Evolutionary conservation across 23 red algal species (phyloP).

Genomic region (Gracilaria gracilis): DNA sequence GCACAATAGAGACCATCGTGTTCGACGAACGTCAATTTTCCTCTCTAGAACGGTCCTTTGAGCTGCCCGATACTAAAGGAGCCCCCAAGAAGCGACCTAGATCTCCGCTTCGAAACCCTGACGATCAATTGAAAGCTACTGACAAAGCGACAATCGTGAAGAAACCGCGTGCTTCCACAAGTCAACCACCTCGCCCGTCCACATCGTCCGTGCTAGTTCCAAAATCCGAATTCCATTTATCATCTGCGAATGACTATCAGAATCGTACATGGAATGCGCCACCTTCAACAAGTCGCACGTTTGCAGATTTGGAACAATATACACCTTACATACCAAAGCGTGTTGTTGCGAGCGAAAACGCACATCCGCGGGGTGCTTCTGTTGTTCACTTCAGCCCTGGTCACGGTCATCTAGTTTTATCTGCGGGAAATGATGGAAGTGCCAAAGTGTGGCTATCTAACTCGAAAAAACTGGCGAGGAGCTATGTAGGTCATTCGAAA

Average conservation of each 20-base stretch:
- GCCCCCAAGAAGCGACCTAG: slow-evolving; percentile 5
- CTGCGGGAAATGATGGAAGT: slow-evolving; percentile 66
- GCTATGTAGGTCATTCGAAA: slow-evolving; percentile 79
- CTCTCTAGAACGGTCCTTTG: slow-evolving; percentile 21
- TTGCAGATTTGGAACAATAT: slow-evolving; percentile 61
- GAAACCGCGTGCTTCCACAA: not conserved
- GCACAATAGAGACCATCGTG: slow-evolving; percentile 12
- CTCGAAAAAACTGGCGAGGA: slow-evolving; percentile 25
- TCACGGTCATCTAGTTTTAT: slow-evolving; percentile 81
- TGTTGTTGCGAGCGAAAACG: not conserved
- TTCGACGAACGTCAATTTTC: slow-evolving; percentile 27
- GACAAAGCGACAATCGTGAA: not conserved
- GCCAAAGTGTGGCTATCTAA: slow-evolving; percentile 76
- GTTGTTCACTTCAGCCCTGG: slow-evolving; percentile 76
- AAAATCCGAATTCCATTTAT: slow-evolving; percentile 39
- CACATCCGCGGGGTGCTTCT: slow-evolving; percentile 62
- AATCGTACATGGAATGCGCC: slow-evolving; percentile 52
- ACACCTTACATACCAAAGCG: slow-evolving; percentile 72
- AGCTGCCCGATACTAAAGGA: not conserved
- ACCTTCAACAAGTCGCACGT: slow-evolving; percentile 26
- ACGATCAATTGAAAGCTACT: not conserved
- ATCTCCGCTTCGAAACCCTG: not conserved
- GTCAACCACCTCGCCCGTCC: not conserved
- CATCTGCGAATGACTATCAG: slow-evolving; percentile 25
- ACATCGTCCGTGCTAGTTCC: slow-evolving; percentile 38